These are phyloP conservation scores for Microsporum canis DNA, from an alignment of 2,329 filamentous ascomycete species.

Conservation along the genomic window DNA sequence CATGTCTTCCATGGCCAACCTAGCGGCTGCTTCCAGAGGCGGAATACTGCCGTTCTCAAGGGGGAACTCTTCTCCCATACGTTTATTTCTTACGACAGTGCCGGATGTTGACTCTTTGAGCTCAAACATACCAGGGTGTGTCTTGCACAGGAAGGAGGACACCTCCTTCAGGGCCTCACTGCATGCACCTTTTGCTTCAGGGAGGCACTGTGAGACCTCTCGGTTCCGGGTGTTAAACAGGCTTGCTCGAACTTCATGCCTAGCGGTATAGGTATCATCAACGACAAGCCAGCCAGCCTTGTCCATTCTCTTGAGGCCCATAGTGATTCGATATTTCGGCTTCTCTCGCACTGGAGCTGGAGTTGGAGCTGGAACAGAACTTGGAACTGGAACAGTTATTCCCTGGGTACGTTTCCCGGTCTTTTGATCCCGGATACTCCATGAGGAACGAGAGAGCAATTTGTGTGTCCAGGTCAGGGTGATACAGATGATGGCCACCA, in stretches of 20 bases:
- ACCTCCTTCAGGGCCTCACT: conserved; percentile 39
- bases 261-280: conserved; percentile 36
- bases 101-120: conserved; percentile 19
- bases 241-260: conserved; percentile 32
- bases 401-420: background rate
- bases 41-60: conserved; percentile 24
- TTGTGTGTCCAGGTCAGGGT: background rate
- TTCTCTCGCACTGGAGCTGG: background rate
- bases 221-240: conserved; percentile 30
- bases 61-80: conserved; percentile 35
- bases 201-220: conserved; percentile 37
- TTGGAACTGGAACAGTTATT: too few species aligned
- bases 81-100: conserved; percentile 32
- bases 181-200: conserved; percentile 36
- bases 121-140: conserved; percentile 36
- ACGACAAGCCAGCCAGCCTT: conserved; percentile 39
- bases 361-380: background rate
- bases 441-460: background rate
- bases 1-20: conserved; percentile 43
- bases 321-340: conserved; percentile 33
- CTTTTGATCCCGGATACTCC: background rate
- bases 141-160: conserved; percentile 33
- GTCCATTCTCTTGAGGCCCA: conserved; percentile 39
- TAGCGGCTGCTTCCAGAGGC: conserved; percentile 41
- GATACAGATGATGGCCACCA: background rate